Percentiles rank a stretch among this genome's conserved stretches.
Conservation (phyloP, 1,139 yeast species). For the Candida dubliniensis region DNA sequence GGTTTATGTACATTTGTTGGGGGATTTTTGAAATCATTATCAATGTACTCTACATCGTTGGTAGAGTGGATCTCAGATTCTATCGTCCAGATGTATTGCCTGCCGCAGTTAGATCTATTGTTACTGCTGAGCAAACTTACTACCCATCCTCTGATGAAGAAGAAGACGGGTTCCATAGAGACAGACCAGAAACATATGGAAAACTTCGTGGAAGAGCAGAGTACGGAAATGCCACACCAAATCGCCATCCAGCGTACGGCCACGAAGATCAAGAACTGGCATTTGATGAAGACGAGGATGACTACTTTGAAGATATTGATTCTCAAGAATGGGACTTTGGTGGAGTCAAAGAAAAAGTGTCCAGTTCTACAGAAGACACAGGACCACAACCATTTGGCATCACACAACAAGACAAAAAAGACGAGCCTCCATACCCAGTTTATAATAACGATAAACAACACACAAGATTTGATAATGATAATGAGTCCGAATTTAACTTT, state of each 20-base stretch:
- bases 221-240: slow-evolving; percentile 6
- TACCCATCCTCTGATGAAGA: slow-evolving; percentile 23
- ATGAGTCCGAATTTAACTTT: slow-evolving; percentile 21
- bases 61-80: slow-evolving; percentile 48
- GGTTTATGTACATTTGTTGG: slow-evolving; percentile 40
- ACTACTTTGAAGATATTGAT: slow-evolving; percentile 16
- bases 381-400: slow-evolving; percentile 12
- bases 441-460: slow-evolving; percentile 6
- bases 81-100: slow-evolving; percentile 49
- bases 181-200: slow-evolving; percentile 15
- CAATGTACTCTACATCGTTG: slow-evolving; percentile 37
- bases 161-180: slow-evolving; percentile 19
- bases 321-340: slow-evolving; percentile 14
- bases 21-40: slow-evolving; percentile 39
- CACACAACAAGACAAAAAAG: slow-evolving; percentile 12
- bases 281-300: slow-evolving; percentile 14
- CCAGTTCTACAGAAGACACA: slow-evolving; percentile 13
- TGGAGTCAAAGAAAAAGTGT: slow-evolving; percentile 5
- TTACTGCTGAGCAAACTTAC: slow-evolving; percentile 42
- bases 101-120: slow-evolving; percentile 34
- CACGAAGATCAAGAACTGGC: slow-evolving; percentile 9
- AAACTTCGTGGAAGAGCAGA: slow-evolving; percentile 10
- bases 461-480: slow-evolving; percentile 14
- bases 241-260: slow-evolving; percentile 1
- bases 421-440: slow-evolving; percentile 18